Conservation (phyloP, 2,329 filamentous ascomycete genomes). For the Conoideocrella luteorostrata region DNA sequence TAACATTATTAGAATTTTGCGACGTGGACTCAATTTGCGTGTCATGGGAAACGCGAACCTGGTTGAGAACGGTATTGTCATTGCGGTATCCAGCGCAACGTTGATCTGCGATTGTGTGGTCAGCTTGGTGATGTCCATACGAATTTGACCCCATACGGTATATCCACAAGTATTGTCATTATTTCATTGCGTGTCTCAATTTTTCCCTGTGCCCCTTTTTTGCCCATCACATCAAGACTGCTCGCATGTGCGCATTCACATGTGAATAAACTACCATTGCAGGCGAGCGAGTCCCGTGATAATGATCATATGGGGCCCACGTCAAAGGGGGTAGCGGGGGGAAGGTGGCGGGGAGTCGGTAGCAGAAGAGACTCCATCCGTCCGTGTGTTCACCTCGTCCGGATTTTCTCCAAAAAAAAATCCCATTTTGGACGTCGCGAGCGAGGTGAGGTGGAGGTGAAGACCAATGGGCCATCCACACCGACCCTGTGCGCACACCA, state of each 20-base stretch:
- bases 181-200: not conserved
- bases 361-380: too few relatives aligned
- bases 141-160: too few relatives aligned
- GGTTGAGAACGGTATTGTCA: slow-evolving; percentile 22
- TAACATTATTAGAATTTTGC: not conserved
- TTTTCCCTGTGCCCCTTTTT: not conserved
- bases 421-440: not conserved
- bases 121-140: slow-evolving; percentile 2
- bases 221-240: not conserved
- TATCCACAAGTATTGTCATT: not conserved
- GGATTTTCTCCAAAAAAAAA: not conserved
- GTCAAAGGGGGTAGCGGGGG: too few relatives aligned
- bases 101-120: slow-evolving; percentile 24
- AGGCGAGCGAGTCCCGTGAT: not conserved
- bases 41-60: slow-evolving; percentile 15
- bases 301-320: slow-evolving; percentile 1
- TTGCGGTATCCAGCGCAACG: slow-evolving; percentile 28
- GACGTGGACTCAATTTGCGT: not conserved
- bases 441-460: slow-evolving; percentile 1
- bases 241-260: slow-evolving; percentile 3
- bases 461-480: not conserved
- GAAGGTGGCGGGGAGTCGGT: too few relatives aligned
- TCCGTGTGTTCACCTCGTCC: too few relatives aligned
- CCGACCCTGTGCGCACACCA: slow-evolving; percentile 1
- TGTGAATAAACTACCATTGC: not conserved